phyloP scores from a whole-genome alignment of 2,329 filamentous ascomycete genomes.

The Diaporthe batatas region DNA sequence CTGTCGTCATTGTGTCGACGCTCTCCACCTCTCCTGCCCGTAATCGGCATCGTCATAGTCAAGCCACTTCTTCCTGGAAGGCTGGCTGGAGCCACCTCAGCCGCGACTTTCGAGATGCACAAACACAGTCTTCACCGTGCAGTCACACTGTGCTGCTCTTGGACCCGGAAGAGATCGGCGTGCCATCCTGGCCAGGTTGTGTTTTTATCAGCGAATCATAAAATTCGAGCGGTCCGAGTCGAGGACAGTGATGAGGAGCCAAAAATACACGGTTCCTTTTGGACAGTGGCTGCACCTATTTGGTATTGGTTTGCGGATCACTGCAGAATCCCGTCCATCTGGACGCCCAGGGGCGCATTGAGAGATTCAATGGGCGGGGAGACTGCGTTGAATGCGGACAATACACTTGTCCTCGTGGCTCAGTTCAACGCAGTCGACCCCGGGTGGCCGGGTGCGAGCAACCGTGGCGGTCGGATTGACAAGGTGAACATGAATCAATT shows the following conservation, averaged over 20 bases:
- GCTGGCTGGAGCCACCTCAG: constrained; percentile 21
- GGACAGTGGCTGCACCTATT: constrained; percentile 23
- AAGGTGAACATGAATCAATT: constrained; percentile 20
- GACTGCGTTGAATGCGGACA: constrained; percentile 13
- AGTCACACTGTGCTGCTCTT: constrained; percentile 34
- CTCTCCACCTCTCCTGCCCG: constrained; percentile 26
- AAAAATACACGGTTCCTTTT: constrained; percentile 26
- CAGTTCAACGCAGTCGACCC: constrained; percentile 12
- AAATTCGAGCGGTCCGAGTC: constrained; percentile 37
- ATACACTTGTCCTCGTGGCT: constrained; percentile 32
- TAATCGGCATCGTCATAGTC: constrained; percentile 39
- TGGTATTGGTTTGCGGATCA: constrained; percentile 23
- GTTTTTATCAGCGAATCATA: constrained; percentile 41
- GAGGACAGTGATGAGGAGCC: constrained; percentile 14
- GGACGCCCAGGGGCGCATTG: constrained; percentile 1
- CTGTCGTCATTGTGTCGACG: constrained; percentile 30
- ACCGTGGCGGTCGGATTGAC: neutral
- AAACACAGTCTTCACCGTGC: constrained; percentile 37
- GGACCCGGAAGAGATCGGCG: constrained; percentile 25
- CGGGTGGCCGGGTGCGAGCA: neutral
- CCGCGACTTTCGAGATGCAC: constrained; percentile 27
- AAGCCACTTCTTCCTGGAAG: constrained; percentile 33
- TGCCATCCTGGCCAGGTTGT: constrained; percentile 27
- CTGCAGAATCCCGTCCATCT: constrained; percentile 18
- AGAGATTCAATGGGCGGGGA: constrained; percentile 10